Evolutionary conservation across 495 filamentous ascomycete species (phyloP).

Genomic region (Penicillium roqueforti): DNA sequence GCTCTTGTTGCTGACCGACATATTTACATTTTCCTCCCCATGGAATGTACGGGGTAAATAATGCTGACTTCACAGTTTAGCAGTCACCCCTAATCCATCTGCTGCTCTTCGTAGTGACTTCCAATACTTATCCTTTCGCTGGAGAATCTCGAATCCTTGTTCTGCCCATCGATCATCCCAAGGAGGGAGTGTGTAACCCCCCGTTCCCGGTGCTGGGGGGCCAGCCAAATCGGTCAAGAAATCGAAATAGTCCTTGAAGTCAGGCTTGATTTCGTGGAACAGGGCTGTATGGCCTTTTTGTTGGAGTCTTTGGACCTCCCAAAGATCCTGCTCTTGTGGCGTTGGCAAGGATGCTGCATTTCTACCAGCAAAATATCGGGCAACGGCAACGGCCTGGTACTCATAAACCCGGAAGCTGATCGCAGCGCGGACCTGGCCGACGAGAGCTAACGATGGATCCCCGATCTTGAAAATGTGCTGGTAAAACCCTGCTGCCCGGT

Average conservation of each 20-base stretch:
- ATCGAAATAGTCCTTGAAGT: conserved; percentile 51
- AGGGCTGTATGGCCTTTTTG: conserved; percentile 36
- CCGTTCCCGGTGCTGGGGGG: conserved; percentile 31
- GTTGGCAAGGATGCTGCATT: conserved; percentile 29
- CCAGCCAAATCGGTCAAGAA: conserved; percentile 38
- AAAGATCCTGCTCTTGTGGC: conserved; percentile 36
- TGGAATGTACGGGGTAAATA: background rate
- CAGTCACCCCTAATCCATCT: background rate
- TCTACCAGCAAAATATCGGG: conserved; percentile 44
- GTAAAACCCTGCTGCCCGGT: conserved; percentile 27
- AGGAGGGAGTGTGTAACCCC: conserved; percentile 30
- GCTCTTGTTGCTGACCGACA: too few species aligned
- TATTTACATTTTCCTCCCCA: background rate
- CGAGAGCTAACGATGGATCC: conserved; percentile 26
- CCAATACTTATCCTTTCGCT: conserved; percentile 24
- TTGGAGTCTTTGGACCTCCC: conserved; percentile 43
- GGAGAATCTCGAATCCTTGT: conserved; percentile 20
- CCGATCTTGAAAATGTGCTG: conserved; percentile 30
- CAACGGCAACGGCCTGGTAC: conserved; percentile 50
- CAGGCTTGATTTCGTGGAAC: conserved; percentile 45
- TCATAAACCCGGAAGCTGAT: conserved; percentile 52
- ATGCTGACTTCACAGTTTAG: background rate
- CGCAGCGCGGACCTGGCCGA: conserved; percentile 41
- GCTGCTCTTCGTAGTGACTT: background rate
- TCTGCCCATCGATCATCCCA: conserved; percentile 40